Conservation (phyloP, 257 asterid species). For the Solanum gracilifrons region DNA sequence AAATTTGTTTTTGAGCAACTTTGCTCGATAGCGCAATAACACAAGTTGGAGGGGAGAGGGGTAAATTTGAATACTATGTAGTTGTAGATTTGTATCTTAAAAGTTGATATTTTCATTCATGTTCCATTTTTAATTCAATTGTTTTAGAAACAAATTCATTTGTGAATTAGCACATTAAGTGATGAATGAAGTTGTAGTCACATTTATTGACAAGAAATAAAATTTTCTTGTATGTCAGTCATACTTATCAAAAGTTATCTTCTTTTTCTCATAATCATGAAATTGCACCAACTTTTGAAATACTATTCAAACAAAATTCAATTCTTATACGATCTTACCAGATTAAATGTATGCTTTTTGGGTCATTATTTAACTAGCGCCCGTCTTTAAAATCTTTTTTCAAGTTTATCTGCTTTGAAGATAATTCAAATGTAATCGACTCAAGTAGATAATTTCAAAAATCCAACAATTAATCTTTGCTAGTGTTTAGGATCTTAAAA, state of each 20-base stretch:
- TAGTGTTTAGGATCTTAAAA: too few species aligned
- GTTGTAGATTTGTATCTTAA: background rate
- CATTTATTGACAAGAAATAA: background rate
- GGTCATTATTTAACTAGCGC: too few species aligned
- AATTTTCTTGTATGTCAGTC: background rate
- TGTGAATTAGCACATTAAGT: background rate
- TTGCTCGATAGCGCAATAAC: conserved; percentile 18
- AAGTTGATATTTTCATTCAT: background rate
- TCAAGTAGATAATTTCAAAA: too few species aligned
- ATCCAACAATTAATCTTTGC: too few species aligned
- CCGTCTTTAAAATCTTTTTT: too few species aligned
- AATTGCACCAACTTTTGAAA: too few species aligned
- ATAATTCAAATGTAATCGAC: too few species aligned
- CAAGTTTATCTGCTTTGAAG: too few species aligned
- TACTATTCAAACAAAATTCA: too few species aligned
- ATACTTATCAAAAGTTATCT: background rate
- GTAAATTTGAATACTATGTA: background rate
- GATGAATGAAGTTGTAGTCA: background rate
- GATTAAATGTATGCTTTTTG: too few species aligned
- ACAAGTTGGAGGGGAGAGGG: background rate
- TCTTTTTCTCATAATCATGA: background rate
- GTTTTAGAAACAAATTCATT: conserved; percentile 2
- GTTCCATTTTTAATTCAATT: background rate
- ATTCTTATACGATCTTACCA: too few species aligned
- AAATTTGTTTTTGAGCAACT: conserved; percentile 57